Evolutionary conservation across 177 flowering plant genomes (phyloP).

Genomic region (Vitis hybrid): DNA sequence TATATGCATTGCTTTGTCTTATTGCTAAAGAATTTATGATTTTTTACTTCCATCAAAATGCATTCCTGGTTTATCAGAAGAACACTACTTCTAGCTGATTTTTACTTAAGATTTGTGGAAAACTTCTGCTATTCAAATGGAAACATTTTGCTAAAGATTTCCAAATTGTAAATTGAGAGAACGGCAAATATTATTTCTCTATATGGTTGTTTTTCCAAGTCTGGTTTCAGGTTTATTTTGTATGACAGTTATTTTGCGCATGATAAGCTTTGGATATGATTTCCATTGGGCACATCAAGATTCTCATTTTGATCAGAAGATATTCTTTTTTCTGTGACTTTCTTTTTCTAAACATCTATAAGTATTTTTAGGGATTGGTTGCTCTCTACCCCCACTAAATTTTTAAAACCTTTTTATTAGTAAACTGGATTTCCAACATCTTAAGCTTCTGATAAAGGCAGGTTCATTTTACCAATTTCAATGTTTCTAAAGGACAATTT

Average conservation of each 20-base stretch:
- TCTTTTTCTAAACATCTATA: background rate
- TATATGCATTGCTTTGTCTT: too few species aligned
- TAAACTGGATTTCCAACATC: background rate
- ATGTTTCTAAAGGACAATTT: background rate
- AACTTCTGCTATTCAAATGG: background rate
- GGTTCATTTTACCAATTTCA: background rate
- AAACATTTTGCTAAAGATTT: background rate
- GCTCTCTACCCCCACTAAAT: background rate
- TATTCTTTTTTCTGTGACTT: constrained; percentile 21
- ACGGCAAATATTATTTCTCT: too few species aligned
- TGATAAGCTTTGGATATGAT: constrained; percentile 98
- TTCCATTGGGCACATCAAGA: constrained; percentile 67
- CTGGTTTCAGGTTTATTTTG: constrained; percentile 5
- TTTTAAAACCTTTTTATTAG: background rate
- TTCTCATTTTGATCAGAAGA: constrained; percentile 70
- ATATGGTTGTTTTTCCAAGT: background rate
- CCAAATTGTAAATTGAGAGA: background rate
- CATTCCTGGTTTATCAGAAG: too few species aligned
- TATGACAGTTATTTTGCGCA: constrained; percentile 73
- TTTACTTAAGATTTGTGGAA: too few species aligned
- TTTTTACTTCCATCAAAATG: too few species aligned
- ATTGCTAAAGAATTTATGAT: too few species aligned
- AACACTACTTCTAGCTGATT: too few species aligned
- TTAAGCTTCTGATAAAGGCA: background rate
- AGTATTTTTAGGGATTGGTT: background rate